phyloP scores from a whole-genome alignment of 192 early-diverging fungal genomes.

The Entomortierella parvispora region DNA sequence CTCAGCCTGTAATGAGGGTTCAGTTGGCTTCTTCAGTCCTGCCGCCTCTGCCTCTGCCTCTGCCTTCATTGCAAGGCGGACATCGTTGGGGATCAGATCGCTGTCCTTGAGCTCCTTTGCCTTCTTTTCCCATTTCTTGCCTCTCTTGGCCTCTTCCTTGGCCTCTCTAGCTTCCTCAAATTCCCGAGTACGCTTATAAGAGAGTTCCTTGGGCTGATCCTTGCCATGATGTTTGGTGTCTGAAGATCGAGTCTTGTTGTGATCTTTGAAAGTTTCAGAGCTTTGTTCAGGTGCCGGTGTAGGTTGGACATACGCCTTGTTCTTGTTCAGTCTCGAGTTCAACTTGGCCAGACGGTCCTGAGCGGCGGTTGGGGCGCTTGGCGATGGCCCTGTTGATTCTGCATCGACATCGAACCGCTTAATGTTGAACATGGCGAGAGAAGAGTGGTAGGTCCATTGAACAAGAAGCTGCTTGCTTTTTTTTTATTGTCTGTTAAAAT shows the following conservation, averaged over 20 bases:
- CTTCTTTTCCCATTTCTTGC: conserved; percentile 49
- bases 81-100: conserved; percentile 43
- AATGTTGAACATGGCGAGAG: conserved; percentile 56
- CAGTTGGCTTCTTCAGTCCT: conserved; percentile 6
- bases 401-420: conserved; percentile 43
- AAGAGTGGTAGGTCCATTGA: too few species aligned
- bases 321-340: conserved; percentile 54
- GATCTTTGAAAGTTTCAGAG: not conserved
- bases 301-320: conserved; percentile 27
- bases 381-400: conserved; percentile 2
- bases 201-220: conserved; percentile 7
- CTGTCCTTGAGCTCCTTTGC: conserved; percentile 44
- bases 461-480: too few species aligned
- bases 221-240: conserved; percentile 2
- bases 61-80: conserved; percentile 40
- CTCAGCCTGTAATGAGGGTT: not conserved
- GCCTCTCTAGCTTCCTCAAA: conserved; percentile 28
- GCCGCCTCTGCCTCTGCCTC: conserved; percentile 31
- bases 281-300: not conserved
- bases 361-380: not conserved
- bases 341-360: conserved; percentile 55
- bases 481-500: too few species aligned
- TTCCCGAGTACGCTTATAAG: conserved; percentile 41
- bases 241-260: conserved; percentile 1
- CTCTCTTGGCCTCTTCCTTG: conserved; percentile 8